Evolutionary conservation across 169 alveolate species (phyloP).

Genomic region (Plasmodium sp.): DNA sequence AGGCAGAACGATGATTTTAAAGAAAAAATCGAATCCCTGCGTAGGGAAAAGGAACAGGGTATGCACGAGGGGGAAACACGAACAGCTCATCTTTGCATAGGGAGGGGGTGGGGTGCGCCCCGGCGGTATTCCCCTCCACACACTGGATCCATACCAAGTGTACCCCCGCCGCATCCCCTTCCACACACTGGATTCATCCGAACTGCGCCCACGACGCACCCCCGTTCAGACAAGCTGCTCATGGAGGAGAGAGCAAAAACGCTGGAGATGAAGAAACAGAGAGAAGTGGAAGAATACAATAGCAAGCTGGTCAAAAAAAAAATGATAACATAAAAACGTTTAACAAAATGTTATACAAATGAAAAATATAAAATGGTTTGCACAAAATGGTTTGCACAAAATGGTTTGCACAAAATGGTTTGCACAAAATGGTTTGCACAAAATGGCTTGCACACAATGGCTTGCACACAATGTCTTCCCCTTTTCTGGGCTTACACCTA

Average conservation of each 20-base stretch:
- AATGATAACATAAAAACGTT: not conserved
- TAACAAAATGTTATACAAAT: not conserved
- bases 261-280: not conserved
- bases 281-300: conserved; percentile 46
- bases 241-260: conserved; percentile 46
- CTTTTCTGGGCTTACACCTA: not conserved
- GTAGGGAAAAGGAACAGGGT: conserved; percentile 55
- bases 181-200: not conserved
- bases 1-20: conserved; percentile 45
- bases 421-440: not conserved
- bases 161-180: not conserved
- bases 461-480: not conserved
- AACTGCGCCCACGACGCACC: not conserved
- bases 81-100: not conserved
- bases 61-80: not conserved
- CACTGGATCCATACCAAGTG: not conserved
- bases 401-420: no score
- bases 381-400: not conserved
- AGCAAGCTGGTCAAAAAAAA: conserved; percentile 9
- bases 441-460: no score
- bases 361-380: not conserved
- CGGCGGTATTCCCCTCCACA: not conserved
- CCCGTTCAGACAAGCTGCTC: conserved; percentile 21
- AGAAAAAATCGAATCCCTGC: conserved; percentile 37
- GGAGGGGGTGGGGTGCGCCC: not conserved